Evolutionary conservation across 192 early-diverging fungal species (phyloP).

Genomic region (Linnemannia elongata): DNA sequence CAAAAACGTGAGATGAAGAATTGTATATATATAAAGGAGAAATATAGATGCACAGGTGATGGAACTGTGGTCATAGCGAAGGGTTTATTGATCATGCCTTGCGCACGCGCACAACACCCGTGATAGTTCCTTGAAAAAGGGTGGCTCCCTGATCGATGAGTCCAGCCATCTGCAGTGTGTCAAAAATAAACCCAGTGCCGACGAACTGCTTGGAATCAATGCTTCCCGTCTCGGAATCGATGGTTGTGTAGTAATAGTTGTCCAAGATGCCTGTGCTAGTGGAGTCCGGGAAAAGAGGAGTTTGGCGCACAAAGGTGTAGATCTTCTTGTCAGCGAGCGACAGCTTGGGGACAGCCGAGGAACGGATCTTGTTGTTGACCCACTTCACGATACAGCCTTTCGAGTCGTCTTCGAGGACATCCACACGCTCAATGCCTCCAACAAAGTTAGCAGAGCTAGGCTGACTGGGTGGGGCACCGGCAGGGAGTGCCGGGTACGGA

Average conservation of each 20-base stretch:
- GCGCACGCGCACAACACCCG: conserved; percentile 32
- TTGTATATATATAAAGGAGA: too few species aligned
- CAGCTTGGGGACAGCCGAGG: conserved; percentile 32
- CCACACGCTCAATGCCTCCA: conserved; percentile 39
- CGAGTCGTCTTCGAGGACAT: conserved; percentile 36
- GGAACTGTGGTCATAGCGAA: background rate
- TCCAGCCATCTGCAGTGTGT: conserved; percentile 40
- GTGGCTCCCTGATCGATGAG: conserved; percentile 4
- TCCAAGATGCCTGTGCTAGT: conserved; percentile 32
- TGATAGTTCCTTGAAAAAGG: conserved; percentile 33
- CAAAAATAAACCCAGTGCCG: conserved; percentile 26
- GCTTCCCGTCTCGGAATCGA: conserved; percentile 30
- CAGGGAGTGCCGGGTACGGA: conserved; percentile 37
- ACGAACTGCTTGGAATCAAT: conserved; percentile 39
- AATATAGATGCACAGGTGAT: background rate
- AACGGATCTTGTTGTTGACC: conserved; percentile 42
- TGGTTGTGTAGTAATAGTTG: conserved; percentile 34
- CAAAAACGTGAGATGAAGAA: too few species aligned
- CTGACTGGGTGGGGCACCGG: conserved; percentile 24
- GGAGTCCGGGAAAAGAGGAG: conserved; percentile 22
- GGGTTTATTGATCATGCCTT: conserved; percentile 16
- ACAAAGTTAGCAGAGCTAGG: conserved; percentile 33
- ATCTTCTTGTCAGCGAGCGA: conserved; percentile 37
- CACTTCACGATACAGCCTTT: conserved; percentile 34
- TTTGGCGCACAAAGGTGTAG: conserved; percentile 40